These are phyloP conservation scores for Epicoccum sorghinum DNA, from an alignment of 2,329 filamentous ascomycete species.

Conservation along the genomic window DNA sequence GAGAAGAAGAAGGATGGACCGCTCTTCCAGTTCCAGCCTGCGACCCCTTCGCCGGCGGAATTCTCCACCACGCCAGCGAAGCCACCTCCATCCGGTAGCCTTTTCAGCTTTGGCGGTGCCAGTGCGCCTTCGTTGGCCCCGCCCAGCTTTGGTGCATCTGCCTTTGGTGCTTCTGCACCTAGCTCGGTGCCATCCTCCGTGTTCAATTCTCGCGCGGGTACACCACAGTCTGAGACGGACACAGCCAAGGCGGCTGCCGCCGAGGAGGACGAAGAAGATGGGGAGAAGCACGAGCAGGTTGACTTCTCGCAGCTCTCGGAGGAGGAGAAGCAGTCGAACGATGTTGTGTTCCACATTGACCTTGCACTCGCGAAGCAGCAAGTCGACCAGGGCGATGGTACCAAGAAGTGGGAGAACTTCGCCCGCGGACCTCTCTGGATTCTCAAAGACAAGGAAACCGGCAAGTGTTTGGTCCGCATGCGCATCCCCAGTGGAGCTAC, in stretches of 20 bases:
- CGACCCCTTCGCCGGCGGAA: slow-evolving; percentile 32
- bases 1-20: slow-evolving; percentile 32
- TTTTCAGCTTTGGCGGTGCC: slow-evolving; percentile 33
- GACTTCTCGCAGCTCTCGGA: slow-evolving; percentile 42
- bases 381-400: slow-evolving; percentile 28
- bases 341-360: slow-evolving; percentile 44
- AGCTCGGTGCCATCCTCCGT: slow-evolving; percentile 36
- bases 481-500: slow-evolving; percentile 40
- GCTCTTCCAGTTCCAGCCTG: slow-evolving; percentile 35
- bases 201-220: slow-evolving; percentile 45
- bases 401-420: slow-evolving; percentile 40
- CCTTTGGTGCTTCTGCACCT: slow-evolving; percentile 23
- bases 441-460: slow-evolving; percentile 44
- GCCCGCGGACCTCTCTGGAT: slow-evolving; percentile 45
- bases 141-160: slow-evolving; percentile 24
- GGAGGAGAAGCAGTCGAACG: slow-evolving; percentile 37
- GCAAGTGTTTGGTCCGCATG: slow-evolving; percentile 41
- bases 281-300: slow-evolving; percentile 34
- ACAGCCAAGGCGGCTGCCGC: slow-evolving; percentile 36
- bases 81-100: slow-evolving; percentile 24
- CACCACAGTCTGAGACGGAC: slow-evolving; percentile 44
- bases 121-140: slow-evolving; percentile 27
- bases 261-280: slow-evolving; percentile 36
- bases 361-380: slow-evolving; percentile 37
- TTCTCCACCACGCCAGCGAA: slow-evolving; percentile 38